Evolutionary conservation across 768 basidiomycete species (phyloP).

Genomic region (Xerocomellus amylosporus): DNA sequence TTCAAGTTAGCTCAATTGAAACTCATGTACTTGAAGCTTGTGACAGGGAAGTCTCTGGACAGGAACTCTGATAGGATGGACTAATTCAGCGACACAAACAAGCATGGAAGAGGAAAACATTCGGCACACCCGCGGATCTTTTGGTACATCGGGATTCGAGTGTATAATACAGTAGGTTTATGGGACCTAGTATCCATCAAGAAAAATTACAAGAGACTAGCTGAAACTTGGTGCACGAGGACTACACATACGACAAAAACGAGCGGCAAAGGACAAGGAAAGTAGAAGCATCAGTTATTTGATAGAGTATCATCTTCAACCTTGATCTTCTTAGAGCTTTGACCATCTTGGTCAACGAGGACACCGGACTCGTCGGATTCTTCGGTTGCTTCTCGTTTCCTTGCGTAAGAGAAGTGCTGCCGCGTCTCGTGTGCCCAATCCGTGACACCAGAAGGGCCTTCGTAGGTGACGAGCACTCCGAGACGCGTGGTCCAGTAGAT

Average conservation of each 20-base stretch:
- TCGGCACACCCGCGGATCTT: not conserved
- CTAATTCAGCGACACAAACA: not conserved
- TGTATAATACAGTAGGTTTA: conserved; percentile 14
- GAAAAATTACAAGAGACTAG: not conserved
- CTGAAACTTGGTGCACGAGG: not conserved
- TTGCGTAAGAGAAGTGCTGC: conserved; percentile 17
- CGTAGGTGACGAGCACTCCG: conserved; percentile 32
- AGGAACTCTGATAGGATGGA: too few species aligned
- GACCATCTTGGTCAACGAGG: conserved; percentile 20
- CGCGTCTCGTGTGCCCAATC: conserved; percentile 32
- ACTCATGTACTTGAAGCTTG: too few species aligned
- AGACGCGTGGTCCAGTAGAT: conserved; percentile 36
- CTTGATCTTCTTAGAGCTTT: conserved; percentile 21
- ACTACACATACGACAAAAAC: conserved; percentile 1
- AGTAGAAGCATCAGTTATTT: not conserved
- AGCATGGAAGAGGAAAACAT: not conserved
- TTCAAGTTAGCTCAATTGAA: too few species aligned
- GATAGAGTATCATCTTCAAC: conserved; percentile 14
- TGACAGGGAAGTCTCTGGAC: not conserved
- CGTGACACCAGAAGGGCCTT: conserved; percentile 32
- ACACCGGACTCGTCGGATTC: conserved; percentile 27
- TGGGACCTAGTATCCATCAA: not conserved
- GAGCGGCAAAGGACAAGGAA: not conserved
- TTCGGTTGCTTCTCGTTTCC: conserved; percentile 19
- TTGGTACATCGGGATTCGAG: conserved; percentile 7